phyloP scores from a whole-genome alignment of 257 asterid genomes.

The Linaria vulgaris region DNA sequence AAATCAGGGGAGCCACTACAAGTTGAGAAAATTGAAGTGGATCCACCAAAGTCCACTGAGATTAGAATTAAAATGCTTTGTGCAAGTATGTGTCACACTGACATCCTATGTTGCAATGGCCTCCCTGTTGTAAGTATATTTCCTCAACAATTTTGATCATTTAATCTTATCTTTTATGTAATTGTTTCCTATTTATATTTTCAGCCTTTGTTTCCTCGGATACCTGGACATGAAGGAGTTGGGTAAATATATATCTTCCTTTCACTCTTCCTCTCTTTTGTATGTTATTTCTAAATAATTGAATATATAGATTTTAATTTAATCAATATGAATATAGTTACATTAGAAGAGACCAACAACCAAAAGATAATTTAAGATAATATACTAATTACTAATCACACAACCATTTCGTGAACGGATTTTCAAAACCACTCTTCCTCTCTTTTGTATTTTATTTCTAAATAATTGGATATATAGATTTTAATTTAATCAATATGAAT shows the following conservation, averaged over 20 bases:
- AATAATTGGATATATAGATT: no score
- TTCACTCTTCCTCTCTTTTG: not conserved
- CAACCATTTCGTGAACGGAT: no score
- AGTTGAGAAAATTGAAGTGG: constrained; percentile 53
- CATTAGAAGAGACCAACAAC: no score
- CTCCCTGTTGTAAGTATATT: constrained; percentile 39
- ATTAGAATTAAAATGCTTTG: constrained; percentile 58
- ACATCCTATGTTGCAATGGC: constrained; percentile 41
- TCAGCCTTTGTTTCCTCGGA: constrained; percentile 79
- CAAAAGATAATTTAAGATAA: no score
- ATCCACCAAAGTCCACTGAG: constrained; percentile 57
- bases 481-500: no score
- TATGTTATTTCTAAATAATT: not conserved
- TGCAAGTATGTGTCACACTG: constrained; percentile 72
- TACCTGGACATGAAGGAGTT: constrained; percentile 88
- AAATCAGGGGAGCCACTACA: constrained; percentile 41
- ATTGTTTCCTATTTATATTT: not conserved
- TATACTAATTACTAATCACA: no score
- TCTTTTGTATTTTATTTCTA: not conserved
- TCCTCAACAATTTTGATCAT: not conserved
- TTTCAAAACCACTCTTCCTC: not conserved
- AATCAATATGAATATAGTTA: no score
- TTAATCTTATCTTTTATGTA: not conserved
- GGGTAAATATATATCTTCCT: constrained; percentile 46
- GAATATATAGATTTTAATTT: no score